phyloP scores from a whole-genome alignment of 2,329 filamentous ascomycete species.

The Fusarium avenaceum region DNA sequence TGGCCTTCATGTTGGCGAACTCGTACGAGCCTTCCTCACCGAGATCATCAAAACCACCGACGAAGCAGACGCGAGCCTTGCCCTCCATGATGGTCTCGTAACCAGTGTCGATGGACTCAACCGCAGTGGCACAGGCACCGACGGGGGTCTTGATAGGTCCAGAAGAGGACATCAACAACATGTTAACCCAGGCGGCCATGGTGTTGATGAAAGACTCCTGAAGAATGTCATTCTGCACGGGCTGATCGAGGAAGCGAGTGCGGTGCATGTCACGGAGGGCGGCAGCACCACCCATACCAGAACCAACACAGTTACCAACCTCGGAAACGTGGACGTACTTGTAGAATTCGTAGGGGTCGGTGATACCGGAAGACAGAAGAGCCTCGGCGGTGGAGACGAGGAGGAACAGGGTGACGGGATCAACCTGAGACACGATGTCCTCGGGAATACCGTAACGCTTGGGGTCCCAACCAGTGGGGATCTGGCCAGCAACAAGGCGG shows the following conservation, averaged over 20 bases:
- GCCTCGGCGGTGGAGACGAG: conserved; percentile 94
- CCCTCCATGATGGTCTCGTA: conserved; percentile 99
- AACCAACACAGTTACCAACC: conserved; percentile 97
- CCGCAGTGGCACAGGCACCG: conserved; percentile 95
- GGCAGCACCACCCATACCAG: conserved; percentile 94
- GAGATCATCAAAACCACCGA: conserved; percentile 99
- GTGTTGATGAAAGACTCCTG: conserved; percentile 99
- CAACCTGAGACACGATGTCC: conserved; percentile 97
- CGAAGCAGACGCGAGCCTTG: conserved; percentile 96
- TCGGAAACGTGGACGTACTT: conserved; percentile 99
- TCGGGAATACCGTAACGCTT: conserved; percentile 97
- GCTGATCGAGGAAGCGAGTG: conserved; percentile 95
- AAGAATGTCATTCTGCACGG: conserved; percentile 97
- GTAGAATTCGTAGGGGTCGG: conserved; percentile 99
- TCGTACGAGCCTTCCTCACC: conserved; percentile 99
- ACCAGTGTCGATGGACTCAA: conserved; percentile 97
- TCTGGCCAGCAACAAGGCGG: conserved; percentile 95
- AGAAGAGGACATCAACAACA: conserved; percentile 96
- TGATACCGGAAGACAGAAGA: conserved; percentile 92
- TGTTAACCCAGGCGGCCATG: conserved; percentile 99
- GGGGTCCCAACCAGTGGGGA: conserved; percentile 97
- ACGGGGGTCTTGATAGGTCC: conserved; percentile 99
- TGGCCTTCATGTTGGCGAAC: conserved; percentile 99
- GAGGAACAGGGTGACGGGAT: conserved; percentile 94
- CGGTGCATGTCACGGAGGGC: conserved; percentile 98